A percentile compares a stretch with the other conserved stretches of the same genome.
phyloP scores from a whole-genome alignment of 1,284 basidiomycete species.

The Coniferiporia sulphurascens region DNA sequence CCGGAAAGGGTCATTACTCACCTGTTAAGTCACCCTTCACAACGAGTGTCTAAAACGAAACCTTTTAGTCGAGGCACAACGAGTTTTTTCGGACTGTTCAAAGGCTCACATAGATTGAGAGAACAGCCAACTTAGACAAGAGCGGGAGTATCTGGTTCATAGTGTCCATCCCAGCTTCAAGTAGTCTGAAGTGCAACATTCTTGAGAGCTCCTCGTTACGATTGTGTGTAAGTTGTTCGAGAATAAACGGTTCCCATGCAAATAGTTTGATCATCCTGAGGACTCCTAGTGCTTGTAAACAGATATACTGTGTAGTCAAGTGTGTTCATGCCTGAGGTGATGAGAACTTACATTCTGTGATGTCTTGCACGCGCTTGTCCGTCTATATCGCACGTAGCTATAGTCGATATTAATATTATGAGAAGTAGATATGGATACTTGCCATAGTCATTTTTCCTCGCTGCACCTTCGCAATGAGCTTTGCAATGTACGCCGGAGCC shows the following conservation, averaged over 20 bases:
- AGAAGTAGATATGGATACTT: background rate
- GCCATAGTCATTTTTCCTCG: slow-evolving; percentile 22
- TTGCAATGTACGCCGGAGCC: slow-evolving; percentile 26
- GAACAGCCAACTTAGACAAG: slow-evolving; percentile 3
- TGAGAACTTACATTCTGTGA: slow-evolving; percentile 31
- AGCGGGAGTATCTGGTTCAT: slow-evolving; percentile 7
- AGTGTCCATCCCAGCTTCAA: slow-evolving; percentile 5
- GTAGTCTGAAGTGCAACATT: background rate
- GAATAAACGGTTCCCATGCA: slow-evolving; percentile 48
- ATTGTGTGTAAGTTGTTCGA: slow-evolving; percentile 40
- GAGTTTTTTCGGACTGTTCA: background rate
- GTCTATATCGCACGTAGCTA: slow-evolving; percentile 22
- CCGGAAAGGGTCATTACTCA: background rate
- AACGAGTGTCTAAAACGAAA: slow-evolving; percentile 7
- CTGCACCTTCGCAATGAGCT: slow-evolving; percentile 21
- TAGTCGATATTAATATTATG: background rate
- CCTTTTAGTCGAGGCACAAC: background rate
- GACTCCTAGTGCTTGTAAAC: slow-evolving; percentile 23
- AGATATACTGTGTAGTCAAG: background rate
- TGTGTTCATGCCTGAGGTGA: background rate
- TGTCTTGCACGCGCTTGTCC: slow-evolving; percentile 34
- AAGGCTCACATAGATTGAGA: slow-evolving; percentile 8
- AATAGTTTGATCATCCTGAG: slow-evolving; percentile 55
- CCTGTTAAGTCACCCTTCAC: slow-evolving; percentile 9
- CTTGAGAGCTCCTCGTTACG: slow-evolving; percentile 14